Percentiles rank a stretch among this genome's conserved stretches.
Conservation (phyloP, 2,329 filamentous ascomycete species). For the Torrubiellomyces zombiae region DNA sequence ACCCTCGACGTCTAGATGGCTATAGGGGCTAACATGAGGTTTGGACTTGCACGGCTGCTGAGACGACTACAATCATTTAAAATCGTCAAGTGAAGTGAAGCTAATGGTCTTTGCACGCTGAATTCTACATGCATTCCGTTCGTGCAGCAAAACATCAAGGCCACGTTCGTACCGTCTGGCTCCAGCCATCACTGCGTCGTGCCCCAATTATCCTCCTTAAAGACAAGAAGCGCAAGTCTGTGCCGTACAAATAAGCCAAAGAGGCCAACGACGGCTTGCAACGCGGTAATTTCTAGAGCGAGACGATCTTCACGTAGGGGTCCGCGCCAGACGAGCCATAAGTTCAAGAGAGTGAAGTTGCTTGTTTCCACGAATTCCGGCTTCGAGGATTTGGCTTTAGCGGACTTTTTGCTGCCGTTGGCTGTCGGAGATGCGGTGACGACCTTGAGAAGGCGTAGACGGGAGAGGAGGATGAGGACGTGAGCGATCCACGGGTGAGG, state of each 20-base stretch:
- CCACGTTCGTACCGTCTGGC: too few species aligned
- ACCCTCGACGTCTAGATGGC: too few species aligned
- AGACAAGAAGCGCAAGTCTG: constrained; percentile 70
- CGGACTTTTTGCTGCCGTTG: too few species aligned
- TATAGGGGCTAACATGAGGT: too few species aligned
- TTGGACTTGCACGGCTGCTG: too few species aligned
- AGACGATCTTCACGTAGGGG: constrained; percentile 77
- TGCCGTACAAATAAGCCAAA: constrained; percentile 75
- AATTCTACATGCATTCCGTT: too few species aligned
- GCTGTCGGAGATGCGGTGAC: too few species aligned
- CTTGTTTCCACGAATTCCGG: constrained; percentile 63
- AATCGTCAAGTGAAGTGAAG: too few species aligned
- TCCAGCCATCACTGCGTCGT: constrained; percentile 12
- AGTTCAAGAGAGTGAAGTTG: constrained; percentile 85
- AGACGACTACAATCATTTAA: too few species aligned
- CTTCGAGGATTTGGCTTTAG: too few species aligned
- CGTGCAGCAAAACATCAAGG: too few species aligned
- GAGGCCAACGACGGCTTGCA: constrained; percentile 65
- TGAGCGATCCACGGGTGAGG: constrained; percentile 47
- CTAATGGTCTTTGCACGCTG: too few species aligned
- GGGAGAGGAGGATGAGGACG: constrained; percentile 50
- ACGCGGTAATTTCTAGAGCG: constrained; percentile 58
- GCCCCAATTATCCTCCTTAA: constrained; percentile 71
- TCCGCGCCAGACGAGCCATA: constrained; percentile 92
- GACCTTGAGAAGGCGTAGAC: constrained; percentile 51